phyloP scores from a whole-genome alignment of 352 stramenopile genomes.

The Globisporangium spiculum region DNA sequence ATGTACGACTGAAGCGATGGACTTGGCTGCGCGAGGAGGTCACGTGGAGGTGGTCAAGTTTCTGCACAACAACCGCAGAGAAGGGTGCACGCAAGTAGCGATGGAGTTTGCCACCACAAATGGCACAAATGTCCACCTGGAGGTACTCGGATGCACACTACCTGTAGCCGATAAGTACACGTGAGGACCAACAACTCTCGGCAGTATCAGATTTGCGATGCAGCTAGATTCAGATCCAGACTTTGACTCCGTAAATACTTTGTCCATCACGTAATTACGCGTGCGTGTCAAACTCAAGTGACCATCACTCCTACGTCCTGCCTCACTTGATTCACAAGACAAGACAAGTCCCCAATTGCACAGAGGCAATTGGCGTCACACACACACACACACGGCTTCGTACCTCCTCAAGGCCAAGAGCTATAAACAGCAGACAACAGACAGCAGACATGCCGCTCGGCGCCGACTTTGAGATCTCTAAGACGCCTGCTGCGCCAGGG shows the following conservation, averaged over 20 bases:
- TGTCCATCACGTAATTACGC: constrained; percentile 2
- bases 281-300: background rate
- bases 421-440: background rate
- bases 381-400: background rate
- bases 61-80: background rate
- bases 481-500: constrained; percentile 40
- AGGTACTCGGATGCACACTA: no score
- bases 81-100: background rate
- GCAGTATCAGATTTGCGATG: no score
- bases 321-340: constrained; percentile 4
- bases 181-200: no score
- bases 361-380: background rate
- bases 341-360: no score
- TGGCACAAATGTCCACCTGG: no score
- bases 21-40: no score
- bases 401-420: background rate
- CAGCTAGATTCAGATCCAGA: background rate
- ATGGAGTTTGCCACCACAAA: background rate
- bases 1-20: background rate
- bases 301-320: no score
- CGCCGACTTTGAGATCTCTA: constrained; percentile 63
- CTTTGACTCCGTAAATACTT: background rate
- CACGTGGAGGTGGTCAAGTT: background rate
- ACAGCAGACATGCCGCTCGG: constrained; percentile 40
- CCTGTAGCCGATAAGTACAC: no score